A percentile compares a stretch with the other conserved stretches of the same genome.
Evolutionary conservation across 2,329 filamentous ascomycete genomes (phyloP).

Genomic region (Dothideomycetidae sp.): DNA sequence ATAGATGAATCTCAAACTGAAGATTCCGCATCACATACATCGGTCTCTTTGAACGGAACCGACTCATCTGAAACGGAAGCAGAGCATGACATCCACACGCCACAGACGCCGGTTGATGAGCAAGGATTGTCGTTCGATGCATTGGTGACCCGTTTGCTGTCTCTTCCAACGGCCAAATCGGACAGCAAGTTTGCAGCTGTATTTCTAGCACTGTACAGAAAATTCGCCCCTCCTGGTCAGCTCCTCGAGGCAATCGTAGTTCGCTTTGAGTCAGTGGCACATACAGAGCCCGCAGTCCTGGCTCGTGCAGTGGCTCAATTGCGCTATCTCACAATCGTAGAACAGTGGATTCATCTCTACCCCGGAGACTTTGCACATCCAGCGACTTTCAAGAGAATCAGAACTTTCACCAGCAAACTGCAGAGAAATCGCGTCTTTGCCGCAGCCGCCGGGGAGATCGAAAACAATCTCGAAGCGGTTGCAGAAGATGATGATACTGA

Average conservation of each 20-base stretch:
- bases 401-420: constrained; percentile 62
- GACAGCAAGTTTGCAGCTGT: constrained; percentile 79
- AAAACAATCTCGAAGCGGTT: constrained; percentile 58
- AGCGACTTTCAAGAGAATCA: constrained; percentile 55
- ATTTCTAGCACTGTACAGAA: constrained; percentile 85
- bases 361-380: constrained; percentile 83
- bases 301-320: constrained; percentile 69
- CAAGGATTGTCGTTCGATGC: constrained; percentile 40
- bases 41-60: constrained; percentile 30
- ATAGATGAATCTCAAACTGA: constrained; percentile 46
- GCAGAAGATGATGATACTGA: constrained; percentile 80
- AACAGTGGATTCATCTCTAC: constrained; percentile 79
- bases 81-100: constrained; percentile 20
- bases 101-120: constrained; percentile 38
- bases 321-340: constrained; percentile 67
- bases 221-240: constrained; percentile 70
- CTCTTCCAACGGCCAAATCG: constrained; percentile 67
- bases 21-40: constrained; percentile 9
- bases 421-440: constrained; percentile 68
- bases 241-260: constrained; percentile 66
- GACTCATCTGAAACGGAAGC: constrained; percentile 51
- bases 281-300: constrained; percentile 54
- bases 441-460: constrained; percentile 73
- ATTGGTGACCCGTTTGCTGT: constrained; percentile 68
- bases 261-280: constrained; percentile 56